phyloP scores from a whole-genome alignment of 2,329 filamentous ascomycete genomes.

The Aspergillus calidoustus region DNA sequence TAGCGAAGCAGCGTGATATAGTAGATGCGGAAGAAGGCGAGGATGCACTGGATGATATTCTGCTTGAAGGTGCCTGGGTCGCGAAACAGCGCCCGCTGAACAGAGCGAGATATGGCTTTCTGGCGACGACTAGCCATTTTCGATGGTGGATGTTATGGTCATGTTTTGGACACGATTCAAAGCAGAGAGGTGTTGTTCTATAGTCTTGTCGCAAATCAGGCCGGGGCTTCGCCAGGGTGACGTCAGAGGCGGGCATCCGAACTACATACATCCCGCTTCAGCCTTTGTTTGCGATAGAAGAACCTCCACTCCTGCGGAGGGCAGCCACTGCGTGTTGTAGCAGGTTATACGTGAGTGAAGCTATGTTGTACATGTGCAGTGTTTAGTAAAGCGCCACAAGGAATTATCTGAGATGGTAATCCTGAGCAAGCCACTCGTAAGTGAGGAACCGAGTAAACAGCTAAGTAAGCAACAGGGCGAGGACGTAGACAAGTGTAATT shows the following conservation, averaged over 20 bases:
- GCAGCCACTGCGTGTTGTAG: no score
- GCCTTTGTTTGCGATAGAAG: no score
- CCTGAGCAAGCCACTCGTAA: no score
- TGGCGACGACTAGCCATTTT: constrained; percentile 32
- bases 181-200: not conserved
- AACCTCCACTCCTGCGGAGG: no score
- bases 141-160: not conserved
- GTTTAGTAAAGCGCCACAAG: no score
- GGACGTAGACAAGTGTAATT: no score
- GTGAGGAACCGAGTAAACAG: no score
- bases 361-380: no score
- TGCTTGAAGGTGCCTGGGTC: constrained; percentile 34
- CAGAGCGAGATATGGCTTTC: constrained; percentile 34
- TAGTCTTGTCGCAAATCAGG: not conserved
- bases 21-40: constrained; percentile 61
- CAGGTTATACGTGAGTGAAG: no score
- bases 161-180: not conserved
- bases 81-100: constrained; percentile 35
- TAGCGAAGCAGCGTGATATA: constrained; percentile 54
- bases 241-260: constrained; percentile 18
- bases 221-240: constrained; percentile 17
- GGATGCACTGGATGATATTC: constrained; percentile 49
- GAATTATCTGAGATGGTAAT: no score
- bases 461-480: no score
- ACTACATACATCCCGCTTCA: no score